phyloP scores from a whole-genome alignment of 495 filamentous ascomycete genomes.

The Amphirosellinia nigrospora region DNA sequence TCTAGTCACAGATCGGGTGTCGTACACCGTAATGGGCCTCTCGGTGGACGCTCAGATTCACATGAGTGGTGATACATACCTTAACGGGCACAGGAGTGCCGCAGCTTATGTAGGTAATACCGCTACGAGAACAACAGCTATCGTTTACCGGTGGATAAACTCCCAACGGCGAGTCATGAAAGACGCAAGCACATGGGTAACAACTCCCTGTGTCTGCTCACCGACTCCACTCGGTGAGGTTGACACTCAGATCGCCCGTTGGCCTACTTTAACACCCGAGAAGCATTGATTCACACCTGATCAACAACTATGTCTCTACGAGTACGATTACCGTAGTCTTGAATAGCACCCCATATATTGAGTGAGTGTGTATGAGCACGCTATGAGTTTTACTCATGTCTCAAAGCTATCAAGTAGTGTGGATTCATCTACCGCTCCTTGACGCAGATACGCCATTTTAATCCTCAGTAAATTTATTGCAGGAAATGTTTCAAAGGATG shows the following conservation, averaged over 20 bases:
- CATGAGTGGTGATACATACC: not conserved
- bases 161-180: constrained; percentile 2
- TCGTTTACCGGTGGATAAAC: not conserved
- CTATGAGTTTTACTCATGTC: not conserved
- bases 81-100: not conserved
- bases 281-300: not conserved
- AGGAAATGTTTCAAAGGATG: not conserved
- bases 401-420: not conserved
- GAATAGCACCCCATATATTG: not conserved
- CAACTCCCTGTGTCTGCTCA: constrained; percentile 5
- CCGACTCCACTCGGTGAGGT: constrained; percentile 19
- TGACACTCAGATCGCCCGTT: not conserved
- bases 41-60: not conserved
- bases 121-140: not conserved
- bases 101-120: not conserved
- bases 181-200: not conserved
- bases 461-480: not conserved
- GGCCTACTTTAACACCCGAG: too few relatives aligned
- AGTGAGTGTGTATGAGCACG: not conserved
- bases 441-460: not conserved
- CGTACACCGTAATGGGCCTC: not conserved
- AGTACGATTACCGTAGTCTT: not conserved
- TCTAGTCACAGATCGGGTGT: not conserved
- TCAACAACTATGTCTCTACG: not conserved
- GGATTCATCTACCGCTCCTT: not conserved